Evolutionary conservation across 2,329 filamentous ascomycete genomes (phyloP).

Genomic region (Hortaea sp.): DNA sequence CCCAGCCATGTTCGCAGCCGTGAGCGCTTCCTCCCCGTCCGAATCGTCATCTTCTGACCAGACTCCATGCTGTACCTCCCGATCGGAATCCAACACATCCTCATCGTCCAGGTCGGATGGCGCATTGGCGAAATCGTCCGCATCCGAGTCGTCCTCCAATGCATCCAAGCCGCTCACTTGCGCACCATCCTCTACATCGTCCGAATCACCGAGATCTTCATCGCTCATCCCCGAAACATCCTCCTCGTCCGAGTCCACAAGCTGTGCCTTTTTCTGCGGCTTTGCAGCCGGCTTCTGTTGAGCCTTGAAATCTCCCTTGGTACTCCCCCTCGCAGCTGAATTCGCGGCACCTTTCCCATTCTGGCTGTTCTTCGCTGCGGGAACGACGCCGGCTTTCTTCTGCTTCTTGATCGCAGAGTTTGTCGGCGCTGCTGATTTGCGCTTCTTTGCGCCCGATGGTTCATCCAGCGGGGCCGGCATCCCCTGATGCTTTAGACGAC

Average conservation of each 20-base stretch:
- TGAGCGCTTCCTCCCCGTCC: constrained; percentile 81
- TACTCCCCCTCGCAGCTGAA: constrained; percentile 19
- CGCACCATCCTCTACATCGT: constrained; percentile 38
- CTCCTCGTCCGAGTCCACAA: constrained; percentile 28
- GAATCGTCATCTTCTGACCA: constrained; percentile 93
- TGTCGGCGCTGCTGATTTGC: constrained; percentile 58
- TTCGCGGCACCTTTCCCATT: constrained; percentile 24
- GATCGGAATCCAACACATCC: constrained; percentile 56
- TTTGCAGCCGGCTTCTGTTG: constrained; percentile 20
- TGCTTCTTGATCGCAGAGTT: constrained; percentile 57
- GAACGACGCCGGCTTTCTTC: constrained; percentile 41
- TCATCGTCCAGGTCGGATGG: constrained; percentile 32
- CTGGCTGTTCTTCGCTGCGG: constrained; percentile 22
- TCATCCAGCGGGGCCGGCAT: constrained; percentile 75
- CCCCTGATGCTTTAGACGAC: constrained; percentile 94
- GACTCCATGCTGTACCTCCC: constrained; percentile 53
- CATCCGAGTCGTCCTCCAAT: constrained; percentile 23
- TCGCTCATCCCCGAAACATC: constrained; percentile 13
- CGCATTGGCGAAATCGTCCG: constrained; percentile 23
- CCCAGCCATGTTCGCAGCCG: constrained; percentile 90
- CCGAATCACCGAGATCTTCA: constrained; percentile 27
- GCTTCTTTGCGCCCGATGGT: constrained; percentile 64
- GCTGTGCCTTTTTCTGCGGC: constrained; percentile 21
- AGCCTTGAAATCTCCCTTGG: constrained; percentile 23
- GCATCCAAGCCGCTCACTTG: constrained; percentile 17